Conservation (phyloP, 1,284 basidiomycete genomes). For the Gomphus bonarii region DNA sequence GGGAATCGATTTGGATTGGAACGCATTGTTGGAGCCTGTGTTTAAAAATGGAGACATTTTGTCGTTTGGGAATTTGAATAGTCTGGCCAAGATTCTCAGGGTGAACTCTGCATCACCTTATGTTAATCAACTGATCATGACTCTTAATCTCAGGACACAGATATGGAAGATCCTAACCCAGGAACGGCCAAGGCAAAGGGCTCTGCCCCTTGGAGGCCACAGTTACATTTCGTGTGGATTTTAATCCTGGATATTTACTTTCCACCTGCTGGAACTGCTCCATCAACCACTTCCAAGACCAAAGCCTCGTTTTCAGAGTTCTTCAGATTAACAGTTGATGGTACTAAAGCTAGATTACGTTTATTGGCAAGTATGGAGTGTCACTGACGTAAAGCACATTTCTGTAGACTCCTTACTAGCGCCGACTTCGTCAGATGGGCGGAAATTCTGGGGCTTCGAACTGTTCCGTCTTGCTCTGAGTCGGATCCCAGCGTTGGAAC, state of each 20-base stretch:
- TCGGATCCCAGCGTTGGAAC: constrained; percentile 51
- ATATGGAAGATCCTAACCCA: constrained; percentile 43
- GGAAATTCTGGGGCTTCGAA: constrained; percentile 95
- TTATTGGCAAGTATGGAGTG: not conserved
- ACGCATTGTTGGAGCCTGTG: constrained; percentile 53
- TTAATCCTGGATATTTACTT: constrained; percentile 72
- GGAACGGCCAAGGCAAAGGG: constrained; percentile 31
- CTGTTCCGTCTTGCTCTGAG: constrained; percentile 78
- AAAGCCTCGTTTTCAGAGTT: constrained; percentile 81
- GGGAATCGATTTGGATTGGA: constrained; percentile 59
- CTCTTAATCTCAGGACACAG: constrained; percentile 37
- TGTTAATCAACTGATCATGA: not conserved
- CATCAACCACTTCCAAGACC: constrained; percentile 18
- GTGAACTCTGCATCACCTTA: constrained; percentile 25
- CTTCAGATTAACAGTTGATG: constrained; percentile 84
- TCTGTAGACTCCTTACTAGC: constrained; percentile 78
- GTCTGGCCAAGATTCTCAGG: constrained; percentile 75
- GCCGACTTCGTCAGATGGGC: constrained; percentile 72
- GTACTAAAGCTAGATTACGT: constrained; percentile 30
- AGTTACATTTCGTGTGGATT: constrained; percentile 90
- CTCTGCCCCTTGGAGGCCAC: constrained; percentile 67
- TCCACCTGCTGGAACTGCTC: constrained; percentile 29
- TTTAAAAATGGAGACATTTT: constrained; percentile 71
- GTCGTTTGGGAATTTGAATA: constrained; percentile 56
- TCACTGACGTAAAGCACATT: not conserved